These are phyloP conservation scores for Bipolaris oryzae DNA, from an alignment of 2,329 filamentous ascomycete genomes.

Conservation along the genomic window DNA sequence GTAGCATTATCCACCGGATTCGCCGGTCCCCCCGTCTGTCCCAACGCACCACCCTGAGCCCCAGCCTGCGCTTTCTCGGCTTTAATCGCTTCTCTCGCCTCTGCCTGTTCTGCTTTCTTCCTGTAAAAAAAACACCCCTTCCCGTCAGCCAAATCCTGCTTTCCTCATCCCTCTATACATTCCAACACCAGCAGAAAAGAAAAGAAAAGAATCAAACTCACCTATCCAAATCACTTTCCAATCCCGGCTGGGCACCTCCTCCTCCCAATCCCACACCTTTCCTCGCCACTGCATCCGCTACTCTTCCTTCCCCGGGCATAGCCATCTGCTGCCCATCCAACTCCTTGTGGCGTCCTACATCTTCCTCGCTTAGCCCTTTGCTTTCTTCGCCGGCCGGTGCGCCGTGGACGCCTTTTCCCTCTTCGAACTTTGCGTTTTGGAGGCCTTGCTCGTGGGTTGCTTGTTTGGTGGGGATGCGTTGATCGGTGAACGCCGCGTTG, in stretches of 20 bases:
- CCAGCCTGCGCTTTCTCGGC: slow-evolving; percentile 45
- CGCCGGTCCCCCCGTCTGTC: slow-evolving; percentile 56
- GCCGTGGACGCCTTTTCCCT: slow-evolving; percentile 50
- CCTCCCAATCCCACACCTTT: slow-evolving; percentile 36
- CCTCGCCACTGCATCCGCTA: slow-evolving; percentile 51
- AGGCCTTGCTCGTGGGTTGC: slow-evolving; percentile 47
- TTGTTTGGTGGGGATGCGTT: slow-evolving; percentile 50
- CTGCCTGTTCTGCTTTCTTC: slow-evolving; percentile 58
- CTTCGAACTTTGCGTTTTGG: slow-evolving; percentile 38
- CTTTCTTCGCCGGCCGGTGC: slow-evolving; percentile 53
- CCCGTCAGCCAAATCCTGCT: slow-evolving; percentile 12
- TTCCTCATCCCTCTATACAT: no score
- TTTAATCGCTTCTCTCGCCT: slow-evolving; percentile 50
- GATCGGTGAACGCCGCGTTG: slow-evolving; percentile 37
- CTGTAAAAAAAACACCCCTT: slow-evolving; percentile 31
- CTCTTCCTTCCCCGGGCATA: slow-evolving; percentile 54
- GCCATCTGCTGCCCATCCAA: slow-evolving; percentile 57
- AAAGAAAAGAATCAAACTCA: slow-evolving; percentile 19
- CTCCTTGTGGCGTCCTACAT: slow-evolving; percentile 54
- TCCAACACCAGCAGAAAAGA: no score
- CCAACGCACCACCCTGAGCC: slow-evolving; percentile 52
- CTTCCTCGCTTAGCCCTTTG: slow-evolving; percentile 47
- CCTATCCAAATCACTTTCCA: slow-evolving; percentile 55
- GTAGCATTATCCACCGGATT: slow-evolving; percentile 35
- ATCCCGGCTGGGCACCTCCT: slow-evolving; percentile 48